phyloP scores from a whole-genome alignment of 2,329 filamentous ascomycete genomes.

The Chrysosporium keratinophilum region DNA sequence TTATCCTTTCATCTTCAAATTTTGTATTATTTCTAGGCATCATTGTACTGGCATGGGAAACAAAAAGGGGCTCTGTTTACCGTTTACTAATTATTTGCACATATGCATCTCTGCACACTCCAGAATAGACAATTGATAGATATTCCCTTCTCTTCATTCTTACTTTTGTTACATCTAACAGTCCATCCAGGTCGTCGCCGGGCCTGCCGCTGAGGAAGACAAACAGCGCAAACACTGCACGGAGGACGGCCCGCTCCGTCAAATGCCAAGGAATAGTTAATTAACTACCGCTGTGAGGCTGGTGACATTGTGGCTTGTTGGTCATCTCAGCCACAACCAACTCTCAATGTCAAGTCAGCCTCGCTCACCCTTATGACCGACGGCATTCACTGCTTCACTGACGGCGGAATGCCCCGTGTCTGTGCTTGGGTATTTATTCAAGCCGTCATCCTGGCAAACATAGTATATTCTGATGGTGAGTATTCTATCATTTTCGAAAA shows the following conservation, averaged over 20 bases:
- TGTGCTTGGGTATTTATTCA: no score
- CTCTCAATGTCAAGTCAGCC: not conserved
- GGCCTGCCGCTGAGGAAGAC: not conserved
- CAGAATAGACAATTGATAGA: not conserved
- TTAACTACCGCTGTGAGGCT: not conserved
- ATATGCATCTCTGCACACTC: not conserved
- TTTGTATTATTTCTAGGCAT: no score
- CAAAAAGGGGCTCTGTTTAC: not conserved
- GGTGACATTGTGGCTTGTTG: conserved; percentile 2
- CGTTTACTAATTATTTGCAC: not conserved
- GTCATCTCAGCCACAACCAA: not conserved
- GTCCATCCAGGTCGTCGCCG: not conserved
- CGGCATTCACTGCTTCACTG: no score
- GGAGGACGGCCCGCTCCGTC: no score
- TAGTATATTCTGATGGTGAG: no score
- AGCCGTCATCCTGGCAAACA: no score
- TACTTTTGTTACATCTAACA: not conserved
- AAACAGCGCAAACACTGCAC: no score
- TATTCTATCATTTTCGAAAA: no score
- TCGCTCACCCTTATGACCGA: not conserved
- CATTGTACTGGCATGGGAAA: no score
- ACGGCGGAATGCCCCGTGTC: no score
- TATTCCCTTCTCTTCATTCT: not conserved
- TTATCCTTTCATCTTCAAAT: no score
- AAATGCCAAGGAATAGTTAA: not conserved